Evolutionary conservation across 2,329 filamentous ascomycete genomes (phyloP).

Genomic region (Alternaria sp.): DNA sequence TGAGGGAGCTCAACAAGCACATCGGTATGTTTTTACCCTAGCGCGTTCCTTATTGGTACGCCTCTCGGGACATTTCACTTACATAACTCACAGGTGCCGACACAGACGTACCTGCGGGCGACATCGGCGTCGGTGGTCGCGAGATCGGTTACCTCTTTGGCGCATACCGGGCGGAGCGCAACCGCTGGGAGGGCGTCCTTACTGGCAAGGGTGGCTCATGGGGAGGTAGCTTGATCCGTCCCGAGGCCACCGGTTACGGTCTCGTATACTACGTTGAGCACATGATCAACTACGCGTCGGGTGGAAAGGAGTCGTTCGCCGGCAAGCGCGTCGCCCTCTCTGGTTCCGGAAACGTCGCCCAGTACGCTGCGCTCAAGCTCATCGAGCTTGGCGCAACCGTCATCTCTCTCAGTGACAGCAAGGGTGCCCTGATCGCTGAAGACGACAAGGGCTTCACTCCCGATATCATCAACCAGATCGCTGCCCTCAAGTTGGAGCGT

Average conservation of each 20-base stretch:
- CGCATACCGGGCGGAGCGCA: constrained; percentile 85
- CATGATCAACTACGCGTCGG: constrained; percentile 76
- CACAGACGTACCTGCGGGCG: constrained; percentile 94
- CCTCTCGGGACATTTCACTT: constrained; percentile 51
- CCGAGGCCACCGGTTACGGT: constrained; percentile 96
- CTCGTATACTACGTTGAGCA: constrained; percentile 74
- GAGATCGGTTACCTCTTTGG: constrained; percentile 97
- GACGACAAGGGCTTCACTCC: constrained; percentile 76
- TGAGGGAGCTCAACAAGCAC: constrained; percentile 94
- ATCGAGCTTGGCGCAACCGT: constrained; percentile 95
- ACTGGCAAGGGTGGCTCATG: constrained; percentile 94
- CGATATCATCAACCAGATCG: constrained; percentile 80
- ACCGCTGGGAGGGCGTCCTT: constrained; percentile 93
- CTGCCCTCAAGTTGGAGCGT: constrained; percentile 84
- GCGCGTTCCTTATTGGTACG: constrained; percentile 11
- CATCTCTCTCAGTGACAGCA: constrained; percentile 91
- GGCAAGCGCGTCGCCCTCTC: constrained; percentile 97
- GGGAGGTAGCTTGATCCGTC: constrained; percentile 93
- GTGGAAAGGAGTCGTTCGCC: constrained; percentile 80
- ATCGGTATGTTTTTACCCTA: constrained; percentile 60
- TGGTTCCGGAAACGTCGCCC: constrained; percentile 96
- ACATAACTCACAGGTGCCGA: constrained; percentile 67
- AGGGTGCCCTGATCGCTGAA: constrained; percentile 80
- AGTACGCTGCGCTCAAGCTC: constrained; percentile 95
- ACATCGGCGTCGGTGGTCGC: constrained; percentile 90